Conservation (phyloP, 2,329 filamentous ascomycete species). For the Camillea tinctor region DNA sequence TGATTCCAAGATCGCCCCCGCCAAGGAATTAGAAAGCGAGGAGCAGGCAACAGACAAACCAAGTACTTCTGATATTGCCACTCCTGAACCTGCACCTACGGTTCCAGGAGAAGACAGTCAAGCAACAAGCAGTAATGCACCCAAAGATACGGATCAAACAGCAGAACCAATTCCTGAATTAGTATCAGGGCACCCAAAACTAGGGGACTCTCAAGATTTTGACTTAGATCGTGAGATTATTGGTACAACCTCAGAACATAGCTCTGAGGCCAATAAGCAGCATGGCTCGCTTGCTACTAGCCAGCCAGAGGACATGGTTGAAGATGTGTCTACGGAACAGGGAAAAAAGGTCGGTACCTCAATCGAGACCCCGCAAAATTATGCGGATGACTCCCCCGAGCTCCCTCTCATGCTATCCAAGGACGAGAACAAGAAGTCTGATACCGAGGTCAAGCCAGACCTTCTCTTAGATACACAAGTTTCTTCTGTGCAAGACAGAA, state of each 20-base stretch:
- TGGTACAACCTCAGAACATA: not conserved
- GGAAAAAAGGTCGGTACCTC: conserved; percentile 3
- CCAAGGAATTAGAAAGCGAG: conserved; percentile 48
- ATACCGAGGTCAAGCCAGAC: not conserved
- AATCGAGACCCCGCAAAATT: conserved; percentile 2
- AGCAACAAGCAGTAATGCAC: not conserved
- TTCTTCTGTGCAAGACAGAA: not conserved
- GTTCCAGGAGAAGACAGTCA: conserved; percentile 1
- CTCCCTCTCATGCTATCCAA: conserved; percentile 32
- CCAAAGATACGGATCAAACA: conserved; percentile 4
- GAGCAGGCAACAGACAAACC: conserved; percentile 25
- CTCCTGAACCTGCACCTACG: conserved; percentile 5
- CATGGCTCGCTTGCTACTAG: not conserved
- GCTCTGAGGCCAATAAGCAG: not conserved
- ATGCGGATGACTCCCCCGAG: conserved; percentile 17
- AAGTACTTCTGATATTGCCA: conserved; percentile 3
- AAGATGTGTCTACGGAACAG: conserved; percentile 4
- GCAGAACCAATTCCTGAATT: not conserved
- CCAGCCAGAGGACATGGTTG: conserved; percentile 2
- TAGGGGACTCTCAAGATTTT: conserved; percentile 27
- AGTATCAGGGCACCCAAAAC: not conserved
- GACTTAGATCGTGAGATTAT: conserved; percentile 12
- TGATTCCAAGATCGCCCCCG: conserved; percentile 13
- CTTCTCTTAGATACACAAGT: not conserved
- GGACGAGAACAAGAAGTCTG: conserved; percentile 21